These are phyloP conservation scores for Saccharomycopsis oosterbeekiorum DNA, from an alignment of 805 yeast species.

Conservation along the genomic window DNA sequence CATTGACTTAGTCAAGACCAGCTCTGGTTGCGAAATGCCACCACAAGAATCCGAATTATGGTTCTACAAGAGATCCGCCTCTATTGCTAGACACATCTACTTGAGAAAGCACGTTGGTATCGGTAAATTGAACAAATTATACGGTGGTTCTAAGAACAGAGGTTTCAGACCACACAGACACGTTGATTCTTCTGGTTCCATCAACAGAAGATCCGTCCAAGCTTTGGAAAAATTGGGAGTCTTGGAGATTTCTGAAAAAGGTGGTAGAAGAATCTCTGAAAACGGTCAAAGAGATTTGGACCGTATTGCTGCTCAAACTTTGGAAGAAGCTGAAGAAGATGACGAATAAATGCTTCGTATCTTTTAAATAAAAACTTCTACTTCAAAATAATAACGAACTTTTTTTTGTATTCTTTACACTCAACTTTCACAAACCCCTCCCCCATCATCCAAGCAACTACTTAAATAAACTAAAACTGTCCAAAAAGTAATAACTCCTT, in stretches of 20 bases:
- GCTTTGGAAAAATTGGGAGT: constrained; percentile 98
- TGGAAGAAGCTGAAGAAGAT: constrained; percentile 72
- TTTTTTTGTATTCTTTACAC: constrained; percentile 1
- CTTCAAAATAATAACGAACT: background rate
- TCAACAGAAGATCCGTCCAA: constrained; percentile 98
- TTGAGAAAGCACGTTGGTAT: constrained; percentile 99
- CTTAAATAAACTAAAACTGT: background rate
- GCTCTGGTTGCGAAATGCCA: constrained; percentile 97
- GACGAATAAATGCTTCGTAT: constrained; percentile 24
- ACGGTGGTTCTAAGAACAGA: constrained; percentile 99
- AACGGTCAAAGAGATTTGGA: constrained; percentile 99
- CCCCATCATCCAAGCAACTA: background rate
- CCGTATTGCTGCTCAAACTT: constrained; percentile 99
- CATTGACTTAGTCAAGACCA: constrained; percentile 99
- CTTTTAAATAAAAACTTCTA: background rate
- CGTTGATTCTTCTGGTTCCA: constrained; percentile 97
- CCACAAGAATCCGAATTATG: constrained; percentile 99
- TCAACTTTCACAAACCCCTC: background rate
- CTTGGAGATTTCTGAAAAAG: constrained; percentile 91
- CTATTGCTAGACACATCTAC: constrained; percentile 99
- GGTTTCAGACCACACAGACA: constrained; percentile 98
- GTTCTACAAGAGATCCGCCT: constrained; percentile 99
- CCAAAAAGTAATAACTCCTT: background rate
- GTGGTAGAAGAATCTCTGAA: constrained; percentile 99
- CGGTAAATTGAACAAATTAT: constrained; percentile 96